Evolutionary conservation across 2,329 filamentous ascomycete genomes (phyloP), one percentile per base, ranked within the genome.

Genomic region (Coniochaeta ligniaria): DNA sequence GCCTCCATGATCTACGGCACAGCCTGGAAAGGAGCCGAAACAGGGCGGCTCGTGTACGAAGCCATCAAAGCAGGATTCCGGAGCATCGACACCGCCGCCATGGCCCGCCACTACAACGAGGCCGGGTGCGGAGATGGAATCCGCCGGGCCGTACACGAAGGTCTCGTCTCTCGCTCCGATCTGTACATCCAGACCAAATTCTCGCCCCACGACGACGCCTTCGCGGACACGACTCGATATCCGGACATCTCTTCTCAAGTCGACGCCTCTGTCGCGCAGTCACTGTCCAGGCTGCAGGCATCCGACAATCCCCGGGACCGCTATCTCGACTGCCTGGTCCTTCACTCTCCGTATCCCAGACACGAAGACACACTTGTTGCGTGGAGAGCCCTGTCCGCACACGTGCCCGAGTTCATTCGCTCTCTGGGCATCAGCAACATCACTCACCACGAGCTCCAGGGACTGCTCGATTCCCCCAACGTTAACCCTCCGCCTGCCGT

Each of bases 101-200:
- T 92, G 72, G 90, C 90, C 2, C 84, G 83, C 63, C 90, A 94
- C 74, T 95, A 95, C 72, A 82, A 86, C 65, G 91, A 96, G 72
- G 76, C 82, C 59, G 78, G 89, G 7, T 88, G 91, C 1, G 90
- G 86, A 2, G 79, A 83, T 28, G 91, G 87, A 2, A 78, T 95
- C 56, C 78, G 83, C 61, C 77, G 79, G 60, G 86, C 86, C 38
- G 80, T 91, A 58, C 66, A 73, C 7, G 81, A 86, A 35, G 84
- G 84, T 1, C 72, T 83, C n/a, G 75, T 90, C 55, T 79, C 64
- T 26, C 73, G 78, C 5, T 67, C 80, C 54, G 83, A 89, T 36
- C 67, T 94, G 55, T 91, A 87, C 70, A 78, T 93, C 52, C 91
- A 96, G 80, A 93, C 91, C n/a, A 95, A 94, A 72, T 95, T 88